phyloP scores from a whole-genome alignment of 495 filamentous ascomycete species.

The Achaetomiella virescens region DNA sequence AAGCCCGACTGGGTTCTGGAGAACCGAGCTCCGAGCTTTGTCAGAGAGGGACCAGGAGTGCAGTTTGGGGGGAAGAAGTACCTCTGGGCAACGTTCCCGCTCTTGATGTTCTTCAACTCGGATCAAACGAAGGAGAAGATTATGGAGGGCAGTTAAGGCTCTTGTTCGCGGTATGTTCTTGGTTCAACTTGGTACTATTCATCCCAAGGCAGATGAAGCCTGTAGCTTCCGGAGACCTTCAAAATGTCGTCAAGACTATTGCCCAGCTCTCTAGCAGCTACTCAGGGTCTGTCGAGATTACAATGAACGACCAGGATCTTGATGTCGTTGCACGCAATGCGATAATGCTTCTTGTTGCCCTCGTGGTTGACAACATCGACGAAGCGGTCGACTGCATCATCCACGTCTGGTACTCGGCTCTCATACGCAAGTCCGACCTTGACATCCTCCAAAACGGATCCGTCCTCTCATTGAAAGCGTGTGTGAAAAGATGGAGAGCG shows the following conservation, averaged over 20 bases:
- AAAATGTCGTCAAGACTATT: slow-evolving; percentile 41
- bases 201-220: slow-evolving; percentile 8
- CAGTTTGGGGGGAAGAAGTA: not conserved
- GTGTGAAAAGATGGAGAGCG: slow-evolving; percentile 11
- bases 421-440: not conserved
- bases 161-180: not conserved
- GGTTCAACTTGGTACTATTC: not conserved
- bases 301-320: slow-evolving; percentile 41
- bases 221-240: slow-evolving; percentile 43
- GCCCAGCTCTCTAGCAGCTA: slow-evolving; percentile 27
- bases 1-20: not conserved
- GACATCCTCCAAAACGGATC: not conserved
- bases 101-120: not conserved
- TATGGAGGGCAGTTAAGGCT: not conserved
- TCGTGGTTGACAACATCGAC: not conserved
- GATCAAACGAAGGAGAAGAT: not conserved
- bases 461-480: slow-evolving; percentile 16
- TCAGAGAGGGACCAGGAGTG: not conserved
- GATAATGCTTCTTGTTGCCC: slow-evolving; percentile 39
- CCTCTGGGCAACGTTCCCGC: not conserved
- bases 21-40: not conserved
- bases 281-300: slow-evolving; percentile 17
- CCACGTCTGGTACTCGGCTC: slow-evolving; percentile 29
- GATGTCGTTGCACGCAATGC: slow-evolving; percentile 40
- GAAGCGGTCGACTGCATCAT: slow-evolving; percentile 7